Base-by-base conservation (phyloP, 805 yeast species). In the Debaryomyces maramus region DNA sequence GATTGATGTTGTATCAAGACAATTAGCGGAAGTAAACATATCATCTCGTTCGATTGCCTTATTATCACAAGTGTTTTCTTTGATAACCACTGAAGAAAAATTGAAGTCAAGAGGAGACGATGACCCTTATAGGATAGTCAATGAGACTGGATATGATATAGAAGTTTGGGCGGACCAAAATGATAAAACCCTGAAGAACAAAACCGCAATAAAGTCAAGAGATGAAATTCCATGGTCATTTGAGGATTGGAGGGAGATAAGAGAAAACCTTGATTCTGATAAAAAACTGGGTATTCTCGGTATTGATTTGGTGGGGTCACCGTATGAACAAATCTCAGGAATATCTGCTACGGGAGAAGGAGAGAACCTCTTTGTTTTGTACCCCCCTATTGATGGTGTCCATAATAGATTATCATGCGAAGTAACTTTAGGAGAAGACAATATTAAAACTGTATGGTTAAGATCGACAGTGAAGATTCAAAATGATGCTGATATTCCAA, bases 191-290 rank as follows among this genome's bases (percentile, higher is more conserved):
- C 37, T 33, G 8, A 27, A 55, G 18, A 43, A 53, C 22, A 48
- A 60, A 40, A 67, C 73, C 0, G 27, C 51, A 0, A 55, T 86
- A 11, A 60, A 66, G 28, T 70, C 80, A 37, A 76, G 77, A 1
- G 78, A 76, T 4, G 60, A 62, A 3, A 57, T 78, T 4, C 84
- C 87, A 1, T 93, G 98, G 97, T 81, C 89, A 29, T 95, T 95
- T 67, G 96, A 90, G 53, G 97, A 91, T 56, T 93, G 98, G 97
- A 73, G 87, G 45, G 73, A 74, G 21, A 77, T 89, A 17, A 81
- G 99, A 60, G 96, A 91, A 54, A 80, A 81, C 40, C 65, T 90
- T 40, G 82, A 78, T 45, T 77, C 84, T 3, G 84, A 84, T 40
- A 78, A 74, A 30, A 77, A 75, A 14, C 71, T 70, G n/a, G 82